These are phyloP conservation scores for Cornus suecica DNA, from an alignment of 148 eudicot genomes.

Conservation along the genomic window DNA sequence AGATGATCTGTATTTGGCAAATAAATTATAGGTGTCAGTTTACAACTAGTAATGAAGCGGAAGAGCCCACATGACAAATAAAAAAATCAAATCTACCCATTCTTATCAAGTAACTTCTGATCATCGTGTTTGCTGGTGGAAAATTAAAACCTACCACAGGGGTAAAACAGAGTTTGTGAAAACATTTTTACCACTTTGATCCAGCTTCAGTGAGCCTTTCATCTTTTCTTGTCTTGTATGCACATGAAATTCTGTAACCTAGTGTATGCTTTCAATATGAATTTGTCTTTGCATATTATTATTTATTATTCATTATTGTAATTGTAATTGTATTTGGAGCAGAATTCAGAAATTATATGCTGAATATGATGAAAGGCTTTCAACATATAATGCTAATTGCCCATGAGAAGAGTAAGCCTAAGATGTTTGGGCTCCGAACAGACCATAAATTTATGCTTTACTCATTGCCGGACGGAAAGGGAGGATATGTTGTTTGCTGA, in stretches of 20 bases:
- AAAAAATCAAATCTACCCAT: neutral
- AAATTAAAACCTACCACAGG: constrained; percentile 31
- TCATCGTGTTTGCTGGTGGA: neutral
- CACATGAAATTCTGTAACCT: neutral
- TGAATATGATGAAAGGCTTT: constrained; percentile 59
- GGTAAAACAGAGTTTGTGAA: constrained; percentile 56
- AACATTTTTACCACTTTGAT: constrained; percentile 60
- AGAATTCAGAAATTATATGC: constrained; percentile 78
- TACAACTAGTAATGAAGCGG: too few species aligned
- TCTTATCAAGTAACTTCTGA: constrained; percentile 1
- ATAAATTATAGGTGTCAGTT: too few species aligned
- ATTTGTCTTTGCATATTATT: neutral
- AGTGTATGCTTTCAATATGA: neutral
- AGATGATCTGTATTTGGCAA: too few species aligned
- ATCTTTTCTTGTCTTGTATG: neutral
- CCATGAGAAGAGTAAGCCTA: too few species aligned
- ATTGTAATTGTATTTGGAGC: constrained; percentile 51
- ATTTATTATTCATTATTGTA: constrained; percentile 27
- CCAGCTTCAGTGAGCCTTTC: constrained; percentile 69
- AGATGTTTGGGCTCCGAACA: too few species aligned
- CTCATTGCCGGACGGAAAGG: constrained; percentile 98
- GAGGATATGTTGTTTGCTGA: constrained; percentile 98
- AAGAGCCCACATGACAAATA: too few species aligned
- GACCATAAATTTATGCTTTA: constrained; percentile 90
- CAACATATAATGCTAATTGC: too few species aligned